A percentile compares a stretch with the other conserved stretches of the same genome.
Conservation (phyloP, 805 yeast species). For the Candida taoyuanica region DNA sequence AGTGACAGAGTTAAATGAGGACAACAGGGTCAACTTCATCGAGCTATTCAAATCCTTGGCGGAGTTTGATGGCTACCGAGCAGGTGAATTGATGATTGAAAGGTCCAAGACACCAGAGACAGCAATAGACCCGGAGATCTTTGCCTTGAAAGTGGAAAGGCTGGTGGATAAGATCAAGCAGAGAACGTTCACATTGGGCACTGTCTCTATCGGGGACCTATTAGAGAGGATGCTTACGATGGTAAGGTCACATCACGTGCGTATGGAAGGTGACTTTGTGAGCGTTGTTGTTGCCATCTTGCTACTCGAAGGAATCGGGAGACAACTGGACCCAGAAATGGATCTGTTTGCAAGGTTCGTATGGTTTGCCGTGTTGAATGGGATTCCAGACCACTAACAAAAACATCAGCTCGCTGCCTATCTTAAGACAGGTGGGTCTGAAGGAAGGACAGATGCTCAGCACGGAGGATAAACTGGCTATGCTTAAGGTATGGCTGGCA, state of each 20-base stretch:
- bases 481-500: slow-evolving; percentile 89
- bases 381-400: slow-evolving; percentile 29
- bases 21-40: slow-evolving; percentile 78
- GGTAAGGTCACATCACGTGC: slow-evolving; percentile 92
- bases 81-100: slow-evolving; percentile 95
- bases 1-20: slow-evolving; percentile 79
- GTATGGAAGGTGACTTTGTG: slow-evolving; percentile 96
- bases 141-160: slow-evolving; percentile 82
- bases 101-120: slow-evolving; percentile 93
- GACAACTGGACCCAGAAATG: slow-evolving; percentile 87
- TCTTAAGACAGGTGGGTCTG: slow-evolving; percentile 64
- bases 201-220: slow-evolving; percentile 86
- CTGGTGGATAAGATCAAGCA: slow-evolving; percentile 77
- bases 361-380: slow-evolving; percentile 38
- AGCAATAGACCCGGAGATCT: slow-evolving; percentile 76
- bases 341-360: slow-evolving; percentile 96
- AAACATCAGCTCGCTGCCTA: slow-evolving; percentile 31
- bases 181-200: slow-evolving; percentile 88
- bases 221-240: slow-evolving; percentile 80
- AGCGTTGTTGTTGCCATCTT: slow-evolving; percentile 93
- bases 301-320: slow-evolving; percentile 89
- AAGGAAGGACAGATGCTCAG: slow-evolving; percentile 59
- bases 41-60: slow-evolving; percentile 86
- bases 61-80: slow-evolving; percentile 87
- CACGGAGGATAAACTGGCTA: slow-evolving; percentile 61